These are phyloP conservation scores for Cordyceps fumosorosea DNA, from an alignment of 2,329 filamentous ascomycete species.

Conservation along the genomic window DNA sequence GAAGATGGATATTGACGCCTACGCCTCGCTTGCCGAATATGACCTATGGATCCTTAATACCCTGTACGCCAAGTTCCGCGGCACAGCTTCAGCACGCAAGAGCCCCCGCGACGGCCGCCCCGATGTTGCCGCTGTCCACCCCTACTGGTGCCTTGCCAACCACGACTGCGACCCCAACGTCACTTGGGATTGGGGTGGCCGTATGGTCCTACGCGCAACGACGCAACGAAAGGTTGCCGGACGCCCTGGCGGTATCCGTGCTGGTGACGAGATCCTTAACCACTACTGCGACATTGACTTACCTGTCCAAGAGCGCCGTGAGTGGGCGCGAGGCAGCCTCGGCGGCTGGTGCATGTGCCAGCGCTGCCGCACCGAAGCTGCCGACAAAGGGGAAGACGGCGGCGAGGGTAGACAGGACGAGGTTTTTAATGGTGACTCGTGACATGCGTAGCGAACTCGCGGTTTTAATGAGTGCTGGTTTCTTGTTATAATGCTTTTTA, in stretches of 20 bases:
- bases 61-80: conserved; percentile 85
- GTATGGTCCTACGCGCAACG: conserved; percentile 63
- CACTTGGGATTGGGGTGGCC: conserved; percentile 83
- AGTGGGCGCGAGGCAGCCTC: conserved; percentile 82
- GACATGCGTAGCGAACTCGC: not conserved
- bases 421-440: not conserved
- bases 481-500: too few species aligned
- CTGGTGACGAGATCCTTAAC: conserved; percentile 80
- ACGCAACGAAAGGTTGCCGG: conserved; percentile 48
- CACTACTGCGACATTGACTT: conserved; percentile 89
- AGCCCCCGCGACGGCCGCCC: conserved; percentile 71
- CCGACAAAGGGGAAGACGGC: conserved; percentile 10
- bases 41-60: conserved; percentile 87
- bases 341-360: conserved; percentile 85
- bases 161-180: conserved; percentile 96
- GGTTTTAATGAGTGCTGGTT: too few species aligned
- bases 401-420: not conserved
- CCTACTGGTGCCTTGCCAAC: conserved; percentile 93
- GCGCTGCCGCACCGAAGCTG: conserved; percentile 69
- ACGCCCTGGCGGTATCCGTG: conserved; percentile 55
- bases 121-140: conserved; percentile 88
- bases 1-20: conserved; percentile 79
- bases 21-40: conserved; percentile 48
- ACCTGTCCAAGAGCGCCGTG: conserved; percentile 70
- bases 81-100: conserved; percentile 81